Conservation (phyloP, 441 rosid genomes). For the Metrosideros polymorpha region DNA sequence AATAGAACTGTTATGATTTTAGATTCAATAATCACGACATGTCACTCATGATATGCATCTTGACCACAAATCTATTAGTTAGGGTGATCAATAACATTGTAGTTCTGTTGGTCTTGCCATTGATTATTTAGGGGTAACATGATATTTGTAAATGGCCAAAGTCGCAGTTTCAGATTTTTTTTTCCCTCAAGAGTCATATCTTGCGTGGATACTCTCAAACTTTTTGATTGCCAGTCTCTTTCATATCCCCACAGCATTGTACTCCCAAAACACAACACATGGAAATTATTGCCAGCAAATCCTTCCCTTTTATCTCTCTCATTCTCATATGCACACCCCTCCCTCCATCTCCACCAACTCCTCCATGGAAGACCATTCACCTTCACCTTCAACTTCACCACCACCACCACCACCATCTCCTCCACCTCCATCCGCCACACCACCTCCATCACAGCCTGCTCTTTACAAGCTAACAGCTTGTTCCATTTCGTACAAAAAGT, state of each 20-base stretch:
- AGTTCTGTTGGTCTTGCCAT: not conserved
- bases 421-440: not conserved
- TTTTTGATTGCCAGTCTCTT: not conserved
- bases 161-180: too few relatives aligned
- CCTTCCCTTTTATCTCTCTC: constrained; percentile 4
- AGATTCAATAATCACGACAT: not conserved
- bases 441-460: constrained; percentile 11
- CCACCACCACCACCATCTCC: constrained; percentile 11
- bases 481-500: constrained; percentile 50
- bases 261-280: not conserved
- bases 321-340: not conserved
- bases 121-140: not conserved
- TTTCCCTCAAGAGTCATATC: not conserved
- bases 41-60: not conserved
- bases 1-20: not conserved
- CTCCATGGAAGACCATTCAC: constrained; percentile 34
- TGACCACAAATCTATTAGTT: not conserved
- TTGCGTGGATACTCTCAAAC: not conserved
- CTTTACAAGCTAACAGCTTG: constrained; percentile 46
- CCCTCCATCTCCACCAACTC: constrained; percentile 2
- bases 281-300: constrained; percentile 4
- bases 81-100: not conserved
- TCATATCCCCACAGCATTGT: not conserved
- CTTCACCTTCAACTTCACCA: constrained; percentile 8
- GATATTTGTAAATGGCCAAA: not conserved